A percentile compares a stretch with the other conserved stretches of the same genome.
Conservation (phyloP, 2,329 filamentous ascomycete genomes). For the Cercospora sesami region DNA sequence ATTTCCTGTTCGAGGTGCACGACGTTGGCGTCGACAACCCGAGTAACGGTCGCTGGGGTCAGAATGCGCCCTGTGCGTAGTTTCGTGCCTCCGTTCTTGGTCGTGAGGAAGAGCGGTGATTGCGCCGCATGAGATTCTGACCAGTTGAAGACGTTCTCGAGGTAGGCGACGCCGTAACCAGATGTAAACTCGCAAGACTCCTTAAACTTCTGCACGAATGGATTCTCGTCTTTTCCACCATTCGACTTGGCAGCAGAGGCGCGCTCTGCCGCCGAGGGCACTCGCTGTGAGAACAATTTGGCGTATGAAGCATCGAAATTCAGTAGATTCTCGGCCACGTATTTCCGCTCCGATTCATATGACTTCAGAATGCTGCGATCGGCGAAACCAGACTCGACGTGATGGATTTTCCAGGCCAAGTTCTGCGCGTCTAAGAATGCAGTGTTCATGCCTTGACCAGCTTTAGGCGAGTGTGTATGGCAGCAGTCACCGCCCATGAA, state of each 20-base stretch:
- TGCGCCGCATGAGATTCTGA: conserved; percentile 69
- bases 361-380: conserved; percentile 73
- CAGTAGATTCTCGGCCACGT: conserved; percentile 79
- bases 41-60: conserved; percentile 76
- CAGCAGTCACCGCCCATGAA: conserved; percentile 67
- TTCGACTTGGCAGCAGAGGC: conserved; percentile 62
- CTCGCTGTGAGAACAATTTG: conserved; percentile 79
- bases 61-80: conserved; percentile 74
- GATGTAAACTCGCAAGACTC: conserved; percentile 88
- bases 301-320: conserved; percentile 88
- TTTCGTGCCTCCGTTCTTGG: conserved; percentile 55
- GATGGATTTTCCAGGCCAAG: conserved; percentile 93
- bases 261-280: conserved; percentile 71
- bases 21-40: conserved; percentile 83
- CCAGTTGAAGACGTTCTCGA: conserved; percentile 82
- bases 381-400: conserved; percentile 81
- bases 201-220: conserved; percentile 88
- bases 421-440: conserved; percentile 70
- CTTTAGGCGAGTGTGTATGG: conserved; percentile 64
- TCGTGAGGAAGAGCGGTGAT: conserved; percentile 67
- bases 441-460: conserved; percentile 65
- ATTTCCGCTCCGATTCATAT: conserved; percentile 82
- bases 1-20: conserved; percentile 89
- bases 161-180: conserved; percentile 86
- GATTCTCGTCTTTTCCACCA: conserved; percentile 60